phyloP scores from a whole-genome alignment of 257 asterid species.

The Nicotiana knightiana region DNA sequence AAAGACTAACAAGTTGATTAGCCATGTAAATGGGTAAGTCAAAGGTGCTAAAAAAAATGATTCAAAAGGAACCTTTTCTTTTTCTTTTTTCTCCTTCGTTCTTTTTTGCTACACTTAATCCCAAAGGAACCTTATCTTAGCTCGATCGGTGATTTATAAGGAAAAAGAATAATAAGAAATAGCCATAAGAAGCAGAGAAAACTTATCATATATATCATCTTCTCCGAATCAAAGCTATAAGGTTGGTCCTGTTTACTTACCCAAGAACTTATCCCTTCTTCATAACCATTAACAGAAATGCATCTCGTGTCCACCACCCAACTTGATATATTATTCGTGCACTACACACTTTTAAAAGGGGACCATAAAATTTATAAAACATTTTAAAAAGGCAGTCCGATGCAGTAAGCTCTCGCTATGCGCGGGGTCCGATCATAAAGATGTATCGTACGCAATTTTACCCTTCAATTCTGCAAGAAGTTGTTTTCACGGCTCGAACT shows the following conservation, averaged over 20 bases:
- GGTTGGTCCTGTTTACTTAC: background rate
- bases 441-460: no score
- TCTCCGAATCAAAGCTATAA: background rate
- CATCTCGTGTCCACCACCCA: background rate
- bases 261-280: background rate
- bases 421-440: no score
- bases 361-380: background rate
- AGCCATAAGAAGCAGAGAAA: background rate
- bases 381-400: no score
- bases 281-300: background rate
- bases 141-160: background rate
- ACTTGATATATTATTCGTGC: background rate
- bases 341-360: background rate
- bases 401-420: no score
- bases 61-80: background rate
- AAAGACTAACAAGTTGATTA: background rate
- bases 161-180: background rate
- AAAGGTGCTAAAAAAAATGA: background rate
- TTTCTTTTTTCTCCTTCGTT: background rate
- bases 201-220: background rate
- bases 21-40: background rate
- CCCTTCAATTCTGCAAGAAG: no score
- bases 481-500: no score
- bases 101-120: background rate
- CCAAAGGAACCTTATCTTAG: background rate